Base-by-base conservation (phyloP, 352 stramenopile genomes). In the Globisporangium spiculum region DNA sequence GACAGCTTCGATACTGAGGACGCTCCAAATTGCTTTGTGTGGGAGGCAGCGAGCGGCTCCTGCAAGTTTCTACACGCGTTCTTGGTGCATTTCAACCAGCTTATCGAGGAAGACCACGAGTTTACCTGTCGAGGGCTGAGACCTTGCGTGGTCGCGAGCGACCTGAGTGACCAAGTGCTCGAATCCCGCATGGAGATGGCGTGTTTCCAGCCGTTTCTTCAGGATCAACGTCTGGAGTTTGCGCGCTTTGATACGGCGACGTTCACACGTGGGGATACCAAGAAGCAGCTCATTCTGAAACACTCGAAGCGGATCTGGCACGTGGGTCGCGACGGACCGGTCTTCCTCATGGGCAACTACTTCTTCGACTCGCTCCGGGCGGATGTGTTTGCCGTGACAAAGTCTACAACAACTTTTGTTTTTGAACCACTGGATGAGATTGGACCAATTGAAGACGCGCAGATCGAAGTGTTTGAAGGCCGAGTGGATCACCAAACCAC, bases 271-370 rank as follows among this genome's bases (percentile, higher is more conserved):
- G 74, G 66, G 24, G 38, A 55, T 10, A 60, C 36, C 22, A 64
- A 66, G n/a, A 75, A 76, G 36, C 73, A 63, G 9, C 55, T 94
- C 16, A 50, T 68, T 5, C 36, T 92, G 3, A 64, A 79, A 10
- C 67, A 78, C 36, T 63, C 71, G 0, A 38, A 75, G 36, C 48
- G 63, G 0, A 24, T 30, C 16, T 90, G 80, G 85, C 65, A 53
- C 34, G 77, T 90, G 16, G 80, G 78, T n/a, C 66, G 62, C 12
- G 66, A 82, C 26, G 82, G 82, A 1, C 83, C 85, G 0, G 73
- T 93, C 9, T 84, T 89, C n/a, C 71, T 95, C 57, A 81, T 95
- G 16, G 87, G 84, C 9, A 95, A 95, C 50, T 95, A 95, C 60
- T 95, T 95, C 44, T 52, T 93, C 5, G 87, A 95, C 56, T 95